Base-by-base conservation (phyloP, 768 basidiomycete genomes). In the Amylocystis lapponica region DNA sequence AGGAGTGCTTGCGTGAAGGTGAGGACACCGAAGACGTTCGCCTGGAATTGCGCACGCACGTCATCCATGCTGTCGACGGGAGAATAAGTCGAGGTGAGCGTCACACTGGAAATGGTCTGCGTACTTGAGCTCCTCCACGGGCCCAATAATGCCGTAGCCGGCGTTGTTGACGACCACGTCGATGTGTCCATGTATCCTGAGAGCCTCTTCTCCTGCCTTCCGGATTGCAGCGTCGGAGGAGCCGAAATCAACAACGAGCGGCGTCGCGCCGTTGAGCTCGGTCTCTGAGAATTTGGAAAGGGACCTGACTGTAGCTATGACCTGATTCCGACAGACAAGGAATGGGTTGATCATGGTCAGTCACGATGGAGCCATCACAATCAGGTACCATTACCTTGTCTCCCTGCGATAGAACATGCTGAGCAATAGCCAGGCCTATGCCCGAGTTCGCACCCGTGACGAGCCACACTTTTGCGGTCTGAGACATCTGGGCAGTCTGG, bases 241-340 rank as follows among this genome's bases (percentile, higher is more conserved):
- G 54, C 83, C 79, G 1, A 83, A 61, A 44, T 72, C 61, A 4
- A 78, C 45, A 2, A 66, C 60, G 20, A 67, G 58, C 13, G 79
- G 56, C 38, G 71, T 69, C 4, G 60, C 58, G 12, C 56, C 45
- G 22, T 56, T 56, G 6, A 59, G 48, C 6, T 52, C 47, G 26
- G 33, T 43, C 14, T 60, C 49, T 16, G 69, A 53, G 12, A 76
- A 65, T 39, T 67, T 72, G 23, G 67, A 61, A 1, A 67, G 42
- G 17, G 67, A 68, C 38, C 70, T 65, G 14, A 72, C 75, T 2
- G 77, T 79, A 2, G 81, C 79, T 38, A 83, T 75, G 33, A 82
- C 80, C 51, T 52, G 29, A 11, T 23, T n/a, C n/a, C n/a, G n/a
- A n/a, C n/a, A n/a, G n/a, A n/a, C n/a, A n/a, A n/a, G n/a, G n/a